Conservation (phyloP, 2,329 filamentous ascomycete species). For the Fusarium newnesense region DNA sequence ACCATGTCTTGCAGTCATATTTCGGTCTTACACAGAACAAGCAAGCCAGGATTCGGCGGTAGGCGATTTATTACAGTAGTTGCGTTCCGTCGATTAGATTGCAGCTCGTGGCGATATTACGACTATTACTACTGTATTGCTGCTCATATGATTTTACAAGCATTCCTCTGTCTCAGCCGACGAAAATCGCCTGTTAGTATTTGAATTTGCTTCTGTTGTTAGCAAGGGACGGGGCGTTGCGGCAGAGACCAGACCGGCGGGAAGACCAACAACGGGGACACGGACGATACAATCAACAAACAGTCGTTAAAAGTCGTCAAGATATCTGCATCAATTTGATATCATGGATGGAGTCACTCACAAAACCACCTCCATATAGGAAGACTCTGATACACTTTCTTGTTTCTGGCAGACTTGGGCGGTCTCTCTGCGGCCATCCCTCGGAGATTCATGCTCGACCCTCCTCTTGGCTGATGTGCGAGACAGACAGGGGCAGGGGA, state of each 20-base stretch:
- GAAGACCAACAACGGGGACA: conserved; percentile 1
- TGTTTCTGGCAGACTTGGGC: conserved; percentile 2
- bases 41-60: background rate
- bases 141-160: conserved; percentile 13
- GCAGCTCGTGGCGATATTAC: conserved; percentile 6
- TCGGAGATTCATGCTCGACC: conserved; percentile 27
- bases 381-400: conserved; percentile 1
- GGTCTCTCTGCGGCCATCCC: conserved; percentile 26
- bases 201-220: conserved; percentile 6
- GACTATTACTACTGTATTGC: background rate
- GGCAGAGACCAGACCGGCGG: conserved; percentile 33
- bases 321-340: background rate
- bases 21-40: conserved; percentile 8
- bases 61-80: background rate
- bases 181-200: background rate
- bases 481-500: conserved; percentile 21
- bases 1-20: conserved; percentile 33
- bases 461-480: conserved; percentile 21
- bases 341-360: background rate
- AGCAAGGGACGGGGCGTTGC: conserved; percentile 9
- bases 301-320: background rate
- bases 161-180: conserved; percentile 32
- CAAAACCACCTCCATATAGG: background rate
- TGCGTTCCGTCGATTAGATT: background rate
- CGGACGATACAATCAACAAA: conserved; percentile 1